Conservation (phyloP, 148 eudicot genomes). For the Rhododendron griersonianum region DNA sequence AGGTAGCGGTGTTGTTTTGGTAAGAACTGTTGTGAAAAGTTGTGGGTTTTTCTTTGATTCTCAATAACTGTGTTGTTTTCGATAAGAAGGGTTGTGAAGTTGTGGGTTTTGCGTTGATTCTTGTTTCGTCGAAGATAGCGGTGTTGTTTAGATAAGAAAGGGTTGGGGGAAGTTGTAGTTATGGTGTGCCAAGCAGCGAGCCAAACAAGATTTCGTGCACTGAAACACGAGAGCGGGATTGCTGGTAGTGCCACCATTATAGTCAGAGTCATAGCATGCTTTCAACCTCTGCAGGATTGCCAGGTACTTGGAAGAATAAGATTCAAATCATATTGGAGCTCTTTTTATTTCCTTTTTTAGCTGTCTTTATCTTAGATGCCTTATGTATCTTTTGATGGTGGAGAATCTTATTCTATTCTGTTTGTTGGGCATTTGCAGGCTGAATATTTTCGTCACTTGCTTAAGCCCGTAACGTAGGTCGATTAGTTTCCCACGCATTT, state of each 20-base stretch:
- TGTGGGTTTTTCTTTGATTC: neutral
- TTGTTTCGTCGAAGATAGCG: conserved; percentile 12
- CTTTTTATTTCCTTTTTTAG: neutral
- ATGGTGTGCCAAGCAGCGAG: conserved; percentile 99
- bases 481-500: conserved; percentile 15
- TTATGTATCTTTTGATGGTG: neutral
- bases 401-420: conserved; percentile 10
- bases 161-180: conserved; percentile 54
- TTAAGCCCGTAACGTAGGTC: conserved; percentile 96
- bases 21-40: neutral
- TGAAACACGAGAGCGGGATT: conserved; percentile 85
- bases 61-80: neutral
- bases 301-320: conserved; percentile 41
- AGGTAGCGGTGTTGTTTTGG: neutral
- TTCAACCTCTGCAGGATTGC: conserved; percentile 90
- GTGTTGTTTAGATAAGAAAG: conserved; percentile 1
- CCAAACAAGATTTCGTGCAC: conserved; percentile 87
- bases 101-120: conserved; percentile 12
- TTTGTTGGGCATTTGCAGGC: conserved; percentile 62
- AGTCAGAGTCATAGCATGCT: conserved; percentile 94
- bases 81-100: neutral
- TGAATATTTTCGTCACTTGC: conserved; percentile 89
- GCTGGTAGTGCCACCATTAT: conserved; percentile 81
- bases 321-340: neutral
- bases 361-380: neutral